Percentiles rank a stretch among this genome's conserved stretches.
Conservation (phyloP, 345 rosid species). For the Microcos paniculata region DNA sequence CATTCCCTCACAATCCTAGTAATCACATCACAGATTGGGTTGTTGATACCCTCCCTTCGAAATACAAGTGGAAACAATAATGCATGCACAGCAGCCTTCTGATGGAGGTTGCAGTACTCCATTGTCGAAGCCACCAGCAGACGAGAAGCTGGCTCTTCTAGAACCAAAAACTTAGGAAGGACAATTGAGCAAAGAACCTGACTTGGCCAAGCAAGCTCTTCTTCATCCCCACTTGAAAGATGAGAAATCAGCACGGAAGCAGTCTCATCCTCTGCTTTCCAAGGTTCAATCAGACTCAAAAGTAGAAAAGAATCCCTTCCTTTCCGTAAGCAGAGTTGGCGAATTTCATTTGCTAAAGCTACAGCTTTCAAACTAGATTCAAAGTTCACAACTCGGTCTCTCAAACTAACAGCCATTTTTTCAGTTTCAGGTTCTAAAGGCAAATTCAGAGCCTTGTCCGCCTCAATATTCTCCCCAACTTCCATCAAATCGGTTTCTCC, state of each 20-base stretch:
- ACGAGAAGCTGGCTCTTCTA: conserved; percentile 58
- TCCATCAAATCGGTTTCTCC: conserved; percentile 27
- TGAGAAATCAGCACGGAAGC: conserved; percentile 54
- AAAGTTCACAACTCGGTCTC: conserved; percentile 35
- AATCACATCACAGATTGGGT: conserved; percentile 49
- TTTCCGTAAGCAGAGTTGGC: conserved; percentile 43
- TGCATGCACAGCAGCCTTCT: conserved; percentile 60
- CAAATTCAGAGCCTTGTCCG: conserved; percentile 23
- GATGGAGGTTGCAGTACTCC: conserved; percentile 70
- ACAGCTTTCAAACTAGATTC: conserved; percentile 46
- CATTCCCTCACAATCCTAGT: conserved; percentile 64
- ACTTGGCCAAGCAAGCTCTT: conserved; percentile 64
- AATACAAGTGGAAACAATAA: conserved; percentile 53
- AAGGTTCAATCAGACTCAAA: conserved; percentile 66
- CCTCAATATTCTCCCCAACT: conserved; percentile 31
- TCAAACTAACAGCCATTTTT: conserved; percentile 38
- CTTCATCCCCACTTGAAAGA: conserved; percentile 39
- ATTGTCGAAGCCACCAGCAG: conserved; percentile 48
- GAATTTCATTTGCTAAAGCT: conserved; percentile 49
- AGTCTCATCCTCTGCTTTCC: conserved; percentile 69
- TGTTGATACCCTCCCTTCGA: conserved; percentile 61
- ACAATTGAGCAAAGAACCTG: conserved; percentile 58
- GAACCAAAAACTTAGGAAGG: conserved; percentile 67
- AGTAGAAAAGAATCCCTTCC: conserved; percentile 36
- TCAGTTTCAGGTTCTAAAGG: conserved; percentile 37